Conservation (phyloP, 2,329 filamentous ascomycete species). For the Sphaerulina musiva region DNA sequence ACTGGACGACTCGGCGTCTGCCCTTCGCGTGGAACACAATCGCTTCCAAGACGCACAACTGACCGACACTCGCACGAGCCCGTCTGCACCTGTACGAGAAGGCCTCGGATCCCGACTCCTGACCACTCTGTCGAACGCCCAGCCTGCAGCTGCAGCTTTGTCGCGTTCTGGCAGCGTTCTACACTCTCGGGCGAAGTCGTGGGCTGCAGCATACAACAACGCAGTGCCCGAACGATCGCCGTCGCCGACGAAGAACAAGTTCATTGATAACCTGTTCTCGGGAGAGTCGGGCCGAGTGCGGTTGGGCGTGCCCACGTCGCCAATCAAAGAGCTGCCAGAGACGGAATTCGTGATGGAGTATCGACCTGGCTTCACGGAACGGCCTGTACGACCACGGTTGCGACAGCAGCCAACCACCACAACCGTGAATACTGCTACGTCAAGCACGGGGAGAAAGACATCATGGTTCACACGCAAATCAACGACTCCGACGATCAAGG, state of each 20-base stretch:
- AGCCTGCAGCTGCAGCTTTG: slow-evolving; percentile 28
- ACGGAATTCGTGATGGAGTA: slow-evolving; percentile 35
- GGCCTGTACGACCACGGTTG: slow-evolving; percentile 23
- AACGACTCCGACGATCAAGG: slow-evolving; percentile 9
- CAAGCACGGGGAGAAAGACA: slow-evolving; percentile 12
- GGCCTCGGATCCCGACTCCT: slow-evolving; percentile 26
- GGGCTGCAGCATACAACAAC: slow-evolving; percentile 26
- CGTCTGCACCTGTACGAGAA: slow-evolving; percentile 16
- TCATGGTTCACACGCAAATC: slow-evolving; percentile 33
- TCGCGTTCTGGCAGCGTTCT: slow-evolving; percentile 26
- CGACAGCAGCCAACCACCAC: slow-evolving; percentile 10
- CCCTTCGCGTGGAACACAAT: slow-evolving; percentile 8
- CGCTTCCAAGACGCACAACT: slow-evolving; percentile 8
- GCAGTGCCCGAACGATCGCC: slow-evolving; percentile 10
- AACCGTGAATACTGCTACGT: neutral
- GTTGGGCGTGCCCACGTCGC: slow-evolving; percentile 28
- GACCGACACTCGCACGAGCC: slow-evolving; percentile 12
- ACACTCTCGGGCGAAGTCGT: slow-evolving; percentile 30
- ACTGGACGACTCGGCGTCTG: slow-evolving; percentile 16
- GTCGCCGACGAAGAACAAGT: slow-evolving; percentile 14
- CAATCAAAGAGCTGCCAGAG: slow-evolving; percentile 27
- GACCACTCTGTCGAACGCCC: slow-evolving; percentile 26
- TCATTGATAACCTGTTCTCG: slow-evolving; percentile 32
- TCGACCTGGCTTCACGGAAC: slow-evolving; percentile 30
- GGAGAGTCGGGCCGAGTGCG: slow-evolving; percentile 33